Conservation (phyloP, 805 yeast genomes). For the Cyberlindnera euphorbiiphila region DNA sequence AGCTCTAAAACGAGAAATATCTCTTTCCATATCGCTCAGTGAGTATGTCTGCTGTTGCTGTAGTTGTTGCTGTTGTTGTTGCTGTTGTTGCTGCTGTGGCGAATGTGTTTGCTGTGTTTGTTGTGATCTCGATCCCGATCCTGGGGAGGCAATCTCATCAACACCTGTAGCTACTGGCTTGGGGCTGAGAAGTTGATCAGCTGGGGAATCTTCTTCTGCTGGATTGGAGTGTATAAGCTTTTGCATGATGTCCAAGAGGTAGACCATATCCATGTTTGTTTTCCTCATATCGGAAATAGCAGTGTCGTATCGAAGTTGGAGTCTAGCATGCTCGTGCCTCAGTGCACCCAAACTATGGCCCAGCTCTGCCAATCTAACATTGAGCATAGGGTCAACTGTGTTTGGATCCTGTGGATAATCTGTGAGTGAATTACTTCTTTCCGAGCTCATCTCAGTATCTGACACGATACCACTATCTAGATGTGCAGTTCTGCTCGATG, state of each 20-base stretch:
- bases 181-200: slow-evolving; percentile 2
- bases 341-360: slow-evolving; percentile 35
- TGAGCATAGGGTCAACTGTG: slow-evolving; percentile 23
- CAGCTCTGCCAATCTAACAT: slow-evolving; percentile 34
- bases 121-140: slow-evolving; percentile 8
- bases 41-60: slow-evolving; percentile 6
- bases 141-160: slow-evolving; percentile 23
- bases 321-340: slow-evolving; percentile 39
- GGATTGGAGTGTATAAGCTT: slow-evolving; percentile 18
- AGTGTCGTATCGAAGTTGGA: slow-evolving; percentile 44
- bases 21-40: slow-evolving; percentile 21
- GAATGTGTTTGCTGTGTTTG: too few species aligned
- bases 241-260: slow-evolving; percentile 45
- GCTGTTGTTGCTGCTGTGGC: slow-evolving; percentile 1
- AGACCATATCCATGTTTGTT: slow-evolving; percentile 50
- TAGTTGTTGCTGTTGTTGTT: slow-evolving; percentile 1
- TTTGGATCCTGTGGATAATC: slow-evolving; percentile 13
- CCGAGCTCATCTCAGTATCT: slow-evolving; percentile 22
- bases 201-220: background rate
- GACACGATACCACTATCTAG: slow-evolving; percentile 11
- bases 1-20: slow-evolving; percentile 25
- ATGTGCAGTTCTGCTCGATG: slow-evolving; percentile 17
- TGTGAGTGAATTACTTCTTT: slow-evolving; percentile 19
- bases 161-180: slow-evolving; percentile 8
- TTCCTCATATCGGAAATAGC: slow-evolving; percentile 45